Evolutionary conservation across 371 early-diverging fungal genomes (phyloP).

Genomic region (Phascolomyces articulosus): DNA sequence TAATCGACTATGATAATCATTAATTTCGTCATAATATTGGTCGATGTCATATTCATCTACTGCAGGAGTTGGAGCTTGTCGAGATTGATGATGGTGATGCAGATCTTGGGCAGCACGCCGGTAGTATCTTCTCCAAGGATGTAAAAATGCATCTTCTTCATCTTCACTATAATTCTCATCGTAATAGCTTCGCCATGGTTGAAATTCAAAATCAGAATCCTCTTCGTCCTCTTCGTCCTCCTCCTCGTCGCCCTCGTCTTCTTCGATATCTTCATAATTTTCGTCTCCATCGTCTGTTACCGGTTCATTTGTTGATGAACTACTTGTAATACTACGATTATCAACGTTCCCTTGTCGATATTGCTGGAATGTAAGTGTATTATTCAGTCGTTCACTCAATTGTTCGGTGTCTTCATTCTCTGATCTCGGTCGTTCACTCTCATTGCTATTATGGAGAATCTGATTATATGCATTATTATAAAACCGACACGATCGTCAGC

Average conservation of each 20-base stretch:
- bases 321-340: background rate
- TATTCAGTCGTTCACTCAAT: too few species aligned
- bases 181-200: background rate
- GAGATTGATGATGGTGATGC: too few species aligned
- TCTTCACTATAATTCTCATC: background rate
- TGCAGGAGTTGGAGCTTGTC: too few species aligned
- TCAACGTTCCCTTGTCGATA: background rate
- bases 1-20: background rate
- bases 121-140: slow-evolving; percentile 6
- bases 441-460: too few species aligned
- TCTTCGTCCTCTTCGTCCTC: background rate
- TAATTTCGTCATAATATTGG: too few species aligned
- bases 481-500: too few species aligned
- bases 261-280: slow-evolving; percentile 1
- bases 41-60: too few species aligned
- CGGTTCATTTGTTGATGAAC: background rate
- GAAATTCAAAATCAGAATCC: background rate
- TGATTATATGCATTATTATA: too few species aligned
- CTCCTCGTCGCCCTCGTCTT: background rate
- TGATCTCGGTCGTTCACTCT: too few species aligned
- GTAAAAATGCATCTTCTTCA: background rate
- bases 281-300: slow-evolving; percentile 1
- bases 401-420: too few species aligned
- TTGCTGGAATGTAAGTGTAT: background rate
- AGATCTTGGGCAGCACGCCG: background rate